These are phyloP conservation scores for Pythium myriotylum DNA, from an alignment of 352 stramenopile species.

Conservation along the genomic window DNA sequence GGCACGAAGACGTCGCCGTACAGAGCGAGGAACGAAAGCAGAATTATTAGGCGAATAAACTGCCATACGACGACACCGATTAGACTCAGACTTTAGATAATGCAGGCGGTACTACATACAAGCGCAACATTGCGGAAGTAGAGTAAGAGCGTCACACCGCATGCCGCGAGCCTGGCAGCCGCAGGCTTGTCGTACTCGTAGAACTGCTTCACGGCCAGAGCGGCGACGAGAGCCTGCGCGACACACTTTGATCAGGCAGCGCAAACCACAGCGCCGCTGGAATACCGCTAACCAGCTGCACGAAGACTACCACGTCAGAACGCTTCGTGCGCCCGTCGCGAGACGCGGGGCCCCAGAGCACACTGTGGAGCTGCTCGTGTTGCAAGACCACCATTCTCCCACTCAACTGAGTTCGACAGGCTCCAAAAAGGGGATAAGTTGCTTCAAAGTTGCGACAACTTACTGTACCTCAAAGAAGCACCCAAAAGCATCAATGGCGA, in stretches of 20 bases:
- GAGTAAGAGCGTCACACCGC: conserved; percentile 34
- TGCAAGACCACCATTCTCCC: conserved; percentile 63
- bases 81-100: too few species aligned
- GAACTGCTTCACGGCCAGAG: conserved; percentile 34
- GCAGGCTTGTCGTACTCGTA: conserved; percentile 61
- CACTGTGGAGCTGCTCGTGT: conserved; percentile 60
- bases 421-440: too few species aligned
- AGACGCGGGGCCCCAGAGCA: conserved; percentile 55
- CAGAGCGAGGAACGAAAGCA: conserved; percentile 52
- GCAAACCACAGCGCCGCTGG: not conserved
- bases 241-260: not conserved
- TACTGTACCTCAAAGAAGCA: conserved; percentile 6
- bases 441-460: conserved; percentile 7
- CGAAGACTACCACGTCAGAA: conserved; percentile 46
- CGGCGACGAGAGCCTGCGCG: conserved; percentile 36
- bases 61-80: conserved; percentile 18
- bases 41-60: conserved; percentile 61
- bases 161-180: conserved; percentile 43
- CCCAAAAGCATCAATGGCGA: conserved; percentile 8
- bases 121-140: conserved; percentile 70
- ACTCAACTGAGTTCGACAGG: too few species aligned
- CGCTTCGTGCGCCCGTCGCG: conserved; percentile 44
- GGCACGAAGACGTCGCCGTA: conserved; percentile 65
- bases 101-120: conserved; percentile 36
- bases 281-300: conserved; percentile 42